Evolutionary conservation across 1,139 yeast genomes (phyloP).

Genomic region (Yamadazyma triangularis): DNA sequence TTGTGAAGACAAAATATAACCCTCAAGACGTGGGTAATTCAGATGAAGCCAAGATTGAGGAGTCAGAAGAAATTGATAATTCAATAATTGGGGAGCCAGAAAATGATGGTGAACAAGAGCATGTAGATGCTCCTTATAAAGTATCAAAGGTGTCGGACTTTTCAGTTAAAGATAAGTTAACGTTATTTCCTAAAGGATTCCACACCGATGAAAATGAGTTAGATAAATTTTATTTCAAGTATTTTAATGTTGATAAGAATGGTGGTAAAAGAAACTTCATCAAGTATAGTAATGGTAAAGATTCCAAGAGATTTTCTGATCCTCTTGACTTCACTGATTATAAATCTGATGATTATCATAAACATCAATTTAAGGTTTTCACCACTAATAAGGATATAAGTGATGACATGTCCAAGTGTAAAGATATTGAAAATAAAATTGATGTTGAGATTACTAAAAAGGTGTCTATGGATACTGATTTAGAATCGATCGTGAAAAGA

Average conservation of each 20-base stretch:
- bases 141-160: slow-evolving; percentile 4
- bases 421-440: slow-evolving; percentile 3
- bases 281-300: slow-evolving; percentile 6
- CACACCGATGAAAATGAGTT: slow-evolving; percentile 5
- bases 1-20: neutral
- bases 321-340: slow-evolving; percentile 7
- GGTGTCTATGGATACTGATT: slow-evolving; percentile 9
- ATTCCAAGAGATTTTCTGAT: slow-evolving; percentile 4
- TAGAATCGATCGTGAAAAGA: slow-evolving; percentile 10
- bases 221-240: slow-evolving; percentile 5
- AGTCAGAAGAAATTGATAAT: neutral
- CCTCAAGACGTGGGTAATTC: neutral
- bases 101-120: too few relatives aligned
- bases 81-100: neutral
- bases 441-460: slow-evolving; percentile 9
- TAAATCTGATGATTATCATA: slow-evolving; percentile 5
- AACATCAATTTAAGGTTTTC: slow-evolving; percentile 9
- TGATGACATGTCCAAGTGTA: slow-evolving; percentile 7
- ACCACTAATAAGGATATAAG: slow-evolving; percentile 6
- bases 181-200: slow-evolving; percentile 13
- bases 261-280: slow-evolving; percentile 3
- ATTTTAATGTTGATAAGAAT: slow-evolving; percentile 2
- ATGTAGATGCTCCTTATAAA: too few relatives aligned
- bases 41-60: neutral
- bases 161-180: slow-evolving; percentile 5